Evolutionary conservation across 257 asterid genomes (phyloP).

Genomic region (Schizonepeta tenuifolia): DNA sequence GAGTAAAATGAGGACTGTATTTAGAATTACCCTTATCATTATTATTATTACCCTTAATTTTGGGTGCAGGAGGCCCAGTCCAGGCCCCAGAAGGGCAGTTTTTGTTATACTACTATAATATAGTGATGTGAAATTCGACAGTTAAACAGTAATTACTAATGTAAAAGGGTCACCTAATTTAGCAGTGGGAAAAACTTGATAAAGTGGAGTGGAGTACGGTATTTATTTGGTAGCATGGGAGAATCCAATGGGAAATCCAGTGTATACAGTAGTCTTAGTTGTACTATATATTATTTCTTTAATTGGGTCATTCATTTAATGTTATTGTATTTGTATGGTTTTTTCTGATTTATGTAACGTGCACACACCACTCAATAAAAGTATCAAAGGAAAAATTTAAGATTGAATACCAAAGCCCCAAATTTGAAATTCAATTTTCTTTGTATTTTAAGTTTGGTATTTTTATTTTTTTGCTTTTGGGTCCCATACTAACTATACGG

Average conservation of each 20-base stretch:
- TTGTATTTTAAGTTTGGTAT: not conserved
- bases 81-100: too few relatives aligned
- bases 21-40: too few relatives aligned
- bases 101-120: too few relatives aligned
- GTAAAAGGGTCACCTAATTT: conserved; percentile 22
- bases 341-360: conserved; percentile 33
- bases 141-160: conserved; percentile 20
- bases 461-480: too few relatives aligned
- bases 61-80: too few relatives aligned
- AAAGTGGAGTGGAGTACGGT: conserved; percentile 20
- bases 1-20: too few relatives aligned
- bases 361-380: not conserved
- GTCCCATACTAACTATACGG: too few relatives aligned
- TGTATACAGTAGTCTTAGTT: not conserved
- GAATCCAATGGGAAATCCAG: conserved; percentile 41
- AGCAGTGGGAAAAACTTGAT: not conserved
- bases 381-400: not conserved
- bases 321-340: not conserved
- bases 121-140: conserved; percentile 18
- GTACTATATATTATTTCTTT: conserved; percentile 4
- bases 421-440: not conserved
- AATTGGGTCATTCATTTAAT: conserved; percentile 28
- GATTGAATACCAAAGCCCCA: not conserved
- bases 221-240: conserved; percentile 25
- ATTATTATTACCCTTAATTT: too few relatives aligned